Conservation (phyloP, 2,329 filamentous ascomycete species). For the Fulvia fulva region DNA sequence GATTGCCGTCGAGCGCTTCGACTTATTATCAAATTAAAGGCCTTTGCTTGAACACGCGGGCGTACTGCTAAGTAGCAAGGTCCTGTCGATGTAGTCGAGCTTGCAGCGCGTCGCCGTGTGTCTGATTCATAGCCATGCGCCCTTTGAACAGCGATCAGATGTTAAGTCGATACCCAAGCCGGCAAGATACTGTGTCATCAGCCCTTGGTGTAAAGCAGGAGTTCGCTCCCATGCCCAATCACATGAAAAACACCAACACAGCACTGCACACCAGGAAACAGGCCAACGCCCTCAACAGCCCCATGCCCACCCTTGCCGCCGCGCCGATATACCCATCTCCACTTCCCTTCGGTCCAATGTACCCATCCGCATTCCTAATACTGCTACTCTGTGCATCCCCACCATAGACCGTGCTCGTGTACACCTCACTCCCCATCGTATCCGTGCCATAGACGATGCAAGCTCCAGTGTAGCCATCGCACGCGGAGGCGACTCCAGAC, state of each 20-base stretch:
- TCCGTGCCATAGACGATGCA: conserved; percentile 19
- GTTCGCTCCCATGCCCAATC: too few species aligned
- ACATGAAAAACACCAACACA: neutral
- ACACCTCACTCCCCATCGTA: neutral
- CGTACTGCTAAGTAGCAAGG: too few species aligned
- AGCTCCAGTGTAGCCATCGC: conserved; percentile 15
- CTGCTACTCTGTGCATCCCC: neutral
- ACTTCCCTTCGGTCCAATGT: conserved; percentile 10
- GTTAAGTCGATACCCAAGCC: too few species aligned
- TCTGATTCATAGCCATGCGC: too few species aligned
- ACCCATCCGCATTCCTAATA: conserved; percentile 10
- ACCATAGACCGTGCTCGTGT: conserved; percentile 2
- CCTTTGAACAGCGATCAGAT: too few species aligned
- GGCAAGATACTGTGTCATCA: too few species aligned
- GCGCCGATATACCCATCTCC: conserved; percentile 15
- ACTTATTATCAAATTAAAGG: too few species aligned
- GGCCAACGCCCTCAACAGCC: neutral
- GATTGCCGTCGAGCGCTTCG: too few species aligned
- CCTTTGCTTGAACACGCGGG: too few species aligned
- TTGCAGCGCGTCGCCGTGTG: too few species aligned
- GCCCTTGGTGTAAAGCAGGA: too few species aligned
- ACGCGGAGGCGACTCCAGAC: conserved; percentile 8
- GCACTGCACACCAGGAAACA: neutral
- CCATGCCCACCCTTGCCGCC: neutral
- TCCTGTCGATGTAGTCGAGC: too few species aligned